Base-by-base conservation (phyloP, 2,329 filamentous ascomycete species). In the Pseudopithomyces maydicus region DNA sequence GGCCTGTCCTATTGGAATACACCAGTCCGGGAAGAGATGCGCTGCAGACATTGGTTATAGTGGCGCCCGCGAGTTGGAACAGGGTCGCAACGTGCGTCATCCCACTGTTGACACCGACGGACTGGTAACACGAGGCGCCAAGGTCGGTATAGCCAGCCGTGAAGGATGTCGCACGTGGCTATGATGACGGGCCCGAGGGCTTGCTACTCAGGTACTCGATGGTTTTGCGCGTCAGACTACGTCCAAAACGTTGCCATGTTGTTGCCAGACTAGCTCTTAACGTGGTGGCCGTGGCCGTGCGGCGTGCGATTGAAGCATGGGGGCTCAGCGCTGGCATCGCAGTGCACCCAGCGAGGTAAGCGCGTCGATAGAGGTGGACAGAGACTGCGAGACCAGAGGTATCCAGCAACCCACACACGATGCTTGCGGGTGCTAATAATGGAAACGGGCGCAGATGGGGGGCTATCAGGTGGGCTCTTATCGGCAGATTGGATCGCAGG, bases 351-450 rank as follows among this genome's bases (percentile, higher is more conserved):
- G 5, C 26, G 26, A 29, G 8, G 26, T 29, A 29, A 29, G 26
- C 26, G 26, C 26, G 26, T 29, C 26, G 26, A 36, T 14, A 36
- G 15, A 14, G 26, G 14, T 14, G 14, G 15, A 14, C 35, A 36
- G 35, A n/a, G 35, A 14, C 11, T 6, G 11, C 35, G 26, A 38
- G 47, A 41, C 22, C 10, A 41, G 26, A 29, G n/a, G n/a, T n/a
- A n/a, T 15, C 2, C 29, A 19, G n/a, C 15, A 20, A 38, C 46
- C 33, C 14, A 49, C 7, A 15, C 4, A 39, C 6, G 23, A 14
- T 19, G 11, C 44, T 17, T 56, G 26, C 33, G 52, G 55, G 57
- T 57, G 54, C 62, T 63, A 63, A 61, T 60, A 54, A 51, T 64
- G 58, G 63, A 53, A 44, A 42, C 42, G 22, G 36, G 14, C 57